These are phyloP conservation scores for Neoarthrinium moseri DNA, from an alignment of 2,329 filamentous ascomycete genomes.

Conservation along the genomic window DNA sequence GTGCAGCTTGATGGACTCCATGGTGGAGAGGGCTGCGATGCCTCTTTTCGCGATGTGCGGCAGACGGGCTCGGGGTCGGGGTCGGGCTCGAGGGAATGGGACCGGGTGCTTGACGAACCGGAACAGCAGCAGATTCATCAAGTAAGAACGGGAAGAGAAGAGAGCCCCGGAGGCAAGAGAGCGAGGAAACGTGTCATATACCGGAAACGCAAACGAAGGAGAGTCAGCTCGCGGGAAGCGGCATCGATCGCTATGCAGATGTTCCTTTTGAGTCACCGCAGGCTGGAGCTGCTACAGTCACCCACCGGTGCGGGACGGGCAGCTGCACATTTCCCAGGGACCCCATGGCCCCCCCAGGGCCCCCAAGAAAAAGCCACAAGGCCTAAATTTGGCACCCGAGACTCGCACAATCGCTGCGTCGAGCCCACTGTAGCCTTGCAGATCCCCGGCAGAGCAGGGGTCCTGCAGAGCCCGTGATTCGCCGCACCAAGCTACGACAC, in stretches of 20 bases:
- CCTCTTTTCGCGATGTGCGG: slow-evolving; percentile 25
- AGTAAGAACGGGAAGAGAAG: slow-evolving; percentile 14
- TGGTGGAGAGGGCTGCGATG: slow-evolving; percentile 35
- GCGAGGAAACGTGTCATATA: slow-evolving; percentile 10
- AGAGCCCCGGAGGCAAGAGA: slow-evolving; percentile 8
- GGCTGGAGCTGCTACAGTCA: background rate
- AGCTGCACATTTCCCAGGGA: background rate
- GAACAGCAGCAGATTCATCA: slow-evolving; percentile 32
- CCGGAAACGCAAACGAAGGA: background rate
- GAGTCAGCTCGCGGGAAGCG: slow-evolving; percentile 10
- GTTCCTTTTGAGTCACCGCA: slow-evolving; percentile 4
- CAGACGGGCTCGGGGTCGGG: no score
- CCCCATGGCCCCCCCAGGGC: no score
- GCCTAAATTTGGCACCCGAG: background rate
- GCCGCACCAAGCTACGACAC: background rate
- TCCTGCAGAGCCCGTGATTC: background rate
- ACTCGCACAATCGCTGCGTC: background rate
- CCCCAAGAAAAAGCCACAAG: no score
- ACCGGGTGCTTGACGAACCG: slow-evolving; percentile 24
- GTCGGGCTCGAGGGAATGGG: slow-evolving; percentile 22
- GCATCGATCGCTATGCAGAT: slow-evolving; percentile 3
- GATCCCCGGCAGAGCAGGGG: background rate
- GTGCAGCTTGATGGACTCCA: slow-evolving; percentile 68
- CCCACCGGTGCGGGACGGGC: slow-evolving; percentile 2
- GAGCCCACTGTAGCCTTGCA: background rate